phyloP scores from a whole-genome alignment of 805 yeast species.

The Saturnispora dispora region DNA sequence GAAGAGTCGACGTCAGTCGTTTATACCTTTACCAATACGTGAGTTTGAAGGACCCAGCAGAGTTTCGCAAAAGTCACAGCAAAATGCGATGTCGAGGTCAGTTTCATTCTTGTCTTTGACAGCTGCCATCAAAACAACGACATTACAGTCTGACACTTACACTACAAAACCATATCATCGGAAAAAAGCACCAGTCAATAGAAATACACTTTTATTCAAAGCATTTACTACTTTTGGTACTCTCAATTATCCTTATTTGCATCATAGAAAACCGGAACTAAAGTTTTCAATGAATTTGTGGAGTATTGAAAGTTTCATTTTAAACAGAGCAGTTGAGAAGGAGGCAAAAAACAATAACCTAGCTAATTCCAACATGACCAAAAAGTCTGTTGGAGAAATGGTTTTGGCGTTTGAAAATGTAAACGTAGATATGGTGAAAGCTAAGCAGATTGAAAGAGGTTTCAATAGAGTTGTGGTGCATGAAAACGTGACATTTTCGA shows the following conservation, averaged over 20 bases:
- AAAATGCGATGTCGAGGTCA: neutral
- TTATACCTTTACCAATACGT: constrained; percentile 2
- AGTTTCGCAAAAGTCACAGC: neutral
- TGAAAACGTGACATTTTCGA: neutral
- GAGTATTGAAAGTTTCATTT: constrained; percentile 1
- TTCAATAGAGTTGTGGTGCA: neutral
- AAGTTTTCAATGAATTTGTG: constrained; percentile 2
- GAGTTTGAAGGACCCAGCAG: neutral
- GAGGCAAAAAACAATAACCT: neutral
- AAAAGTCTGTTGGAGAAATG: constrained; percentile 5
- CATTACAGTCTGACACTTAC: neutral
- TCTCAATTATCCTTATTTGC: constrained; percentile 5
- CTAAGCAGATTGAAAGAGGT: neutral
- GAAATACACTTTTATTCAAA: constrained; percentile 1
- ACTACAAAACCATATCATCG: neutral
- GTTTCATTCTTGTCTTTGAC: constrained; percentile 4
- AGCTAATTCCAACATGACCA: neutral
- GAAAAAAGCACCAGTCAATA: constrained; percentile 2
- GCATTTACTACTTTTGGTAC: constrained; percentile 5
- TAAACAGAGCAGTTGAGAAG: neutral
- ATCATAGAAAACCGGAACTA: constrained; percentile 4
- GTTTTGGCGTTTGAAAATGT: constrained; percentile 5
- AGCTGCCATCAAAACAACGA: neutral
- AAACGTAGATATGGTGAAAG: neutral
- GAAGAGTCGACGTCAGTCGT: neutral